Conservation (phyloP, 306 rosid species). For the Hippophae tibetana region DNA sequence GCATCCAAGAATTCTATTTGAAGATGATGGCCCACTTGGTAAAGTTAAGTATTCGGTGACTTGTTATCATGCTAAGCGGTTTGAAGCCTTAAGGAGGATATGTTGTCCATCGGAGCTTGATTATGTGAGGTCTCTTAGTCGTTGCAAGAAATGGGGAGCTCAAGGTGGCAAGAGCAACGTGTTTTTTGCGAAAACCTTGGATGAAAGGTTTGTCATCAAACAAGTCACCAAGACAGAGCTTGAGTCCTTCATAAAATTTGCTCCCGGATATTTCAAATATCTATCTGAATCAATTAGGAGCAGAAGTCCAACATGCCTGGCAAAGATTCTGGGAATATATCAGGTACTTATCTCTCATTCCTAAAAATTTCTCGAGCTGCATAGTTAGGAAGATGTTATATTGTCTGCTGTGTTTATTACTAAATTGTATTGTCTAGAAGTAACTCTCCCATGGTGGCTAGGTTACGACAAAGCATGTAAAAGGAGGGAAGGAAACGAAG, state of each 20-base stretch:
- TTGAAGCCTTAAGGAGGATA: constrained; percentile 76
- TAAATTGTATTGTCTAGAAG: too few species aligned
- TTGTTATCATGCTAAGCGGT: constrained; percentile 72
- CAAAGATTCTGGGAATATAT: constrained; percentile 93
- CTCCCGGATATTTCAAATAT: constrained; percentile 76
- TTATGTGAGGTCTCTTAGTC: constrained; percentile 79
- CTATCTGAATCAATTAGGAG: constrained; percentile 62
- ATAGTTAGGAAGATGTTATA: neutral
- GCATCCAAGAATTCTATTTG: constrained; percentile 80
- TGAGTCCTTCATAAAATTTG: constrained; percentile 80
- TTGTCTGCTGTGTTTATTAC: too few species aligned
- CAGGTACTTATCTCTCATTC: constrained; percentile 48
- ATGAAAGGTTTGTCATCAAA: constrained; percentile 85
- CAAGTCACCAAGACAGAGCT: constrained; percentile 92
- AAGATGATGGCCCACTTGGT: constrained; percentile 69
- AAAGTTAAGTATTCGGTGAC: constrained; percentile 64
- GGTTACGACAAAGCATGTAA: constrained; percentile 75
- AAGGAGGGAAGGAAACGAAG: constrained; percentile 78
- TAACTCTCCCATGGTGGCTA: constrained; percentile 22
- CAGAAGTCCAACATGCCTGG: constrained; percentile 89
- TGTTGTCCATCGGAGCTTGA: constrained; percentile 89
- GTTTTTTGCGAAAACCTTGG: constrained; percentile 89
- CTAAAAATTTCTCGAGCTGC: neutral
- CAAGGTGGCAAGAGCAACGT: constrained; percentile 98
- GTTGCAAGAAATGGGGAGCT: constrained; percentile 96